Percentiles rank a stretch among this genome's conserved stretches.
These are phyloP conservation scores for Berberis thunbergii DNA, from an alignment of 164 flowering plant species.

Conservation along the genomic window DNA sequence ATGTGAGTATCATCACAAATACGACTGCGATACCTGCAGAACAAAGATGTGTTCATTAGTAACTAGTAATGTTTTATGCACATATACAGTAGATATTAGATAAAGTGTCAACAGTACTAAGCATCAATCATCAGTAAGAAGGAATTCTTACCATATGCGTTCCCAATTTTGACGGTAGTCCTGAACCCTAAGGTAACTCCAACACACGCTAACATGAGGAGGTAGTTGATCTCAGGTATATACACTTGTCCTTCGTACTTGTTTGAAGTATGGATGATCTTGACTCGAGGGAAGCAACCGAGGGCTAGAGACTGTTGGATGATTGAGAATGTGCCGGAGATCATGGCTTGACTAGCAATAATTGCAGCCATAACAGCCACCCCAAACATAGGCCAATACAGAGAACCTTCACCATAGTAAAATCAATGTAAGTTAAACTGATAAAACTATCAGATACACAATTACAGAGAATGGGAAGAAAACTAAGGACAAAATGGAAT, in stretches of 20 bases:
- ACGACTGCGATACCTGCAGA: slow-evolving; percentile 57
- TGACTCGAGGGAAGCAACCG: slow-evolving; percentile 59
- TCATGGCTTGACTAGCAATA: slow-evolving; percentile 74
- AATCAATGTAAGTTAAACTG: not conserved
- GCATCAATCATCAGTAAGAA: too few relatives aligned
- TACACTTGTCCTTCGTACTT: slow-evolving; percentile 31
- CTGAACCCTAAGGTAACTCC: slow-evolving; percentile 48
- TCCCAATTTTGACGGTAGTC: slow-evolving; percentile 47
- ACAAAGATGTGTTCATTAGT: not conserved
- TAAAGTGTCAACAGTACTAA: not conserved
- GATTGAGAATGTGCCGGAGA: slow-evolving; percentile 53
- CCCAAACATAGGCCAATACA: slow-evolving; percentile 69
- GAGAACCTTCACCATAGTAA: slow-evolving; percentile 18
- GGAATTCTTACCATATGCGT: slow-evolving; percentile 62
- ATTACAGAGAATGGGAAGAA: not conserved
- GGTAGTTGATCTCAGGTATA: slow-evolving; percentile 51
- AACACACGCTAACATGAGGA: slow-evolving; percentile 58
- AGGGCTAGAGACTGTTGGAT: slow-evolving; percentile 50
- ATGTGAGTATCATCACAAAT: slow-evolving; percentile 43
- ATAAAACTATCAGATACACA: not conserved
- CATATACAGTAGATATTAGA: not conserved
- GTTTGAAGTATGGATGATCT: slow-evolving; percentile 47
- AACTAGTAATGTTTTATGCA: not conserved
- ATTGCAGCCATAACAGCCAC: slow-evolving; percentile 61
- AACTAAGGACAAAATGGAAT: too few relatives aligned